These are phyloP conservation scores for Zasmidium citrigriseum DNA, from an alignment of 2,329 filamentous ascomycete species.

Conservation along the genomic window DNA sequence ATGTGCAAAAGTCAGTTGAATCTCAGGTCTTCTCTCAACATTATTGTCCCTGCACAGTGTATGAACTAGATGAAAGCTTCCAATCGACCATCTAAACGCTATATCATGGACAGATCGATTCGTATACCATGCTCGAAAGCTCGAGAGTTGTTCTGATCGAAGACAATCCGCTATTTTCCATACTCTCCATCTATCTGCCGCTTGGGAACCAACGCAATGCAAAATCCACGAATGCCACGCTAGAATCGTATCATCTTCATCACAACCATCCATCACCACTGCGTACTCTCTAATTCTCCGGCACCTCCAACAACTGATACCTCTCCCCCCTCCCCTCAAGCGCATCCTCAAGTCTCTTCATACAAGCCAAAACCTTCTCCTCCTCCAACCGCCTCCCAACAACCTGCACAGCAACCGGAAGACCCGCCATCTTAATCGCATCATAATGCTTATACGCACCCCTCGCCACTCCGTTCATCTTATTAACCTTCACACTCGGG, in stretches of 20 bases:
- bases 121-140: too few relatives aligned
- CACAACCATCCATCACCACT: not conserved
- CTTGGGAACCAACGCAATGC: not conserved
- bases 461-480: slow-evolving; percentile 74
- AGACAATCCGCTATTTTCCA: not conserved
- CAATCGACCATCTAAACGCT: too few relatives aligned
- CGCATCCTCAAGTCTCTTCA: slow-evolving; percentile 76
- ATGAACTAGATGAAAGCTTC: too few relatives aligned
- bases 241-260: not conserved
- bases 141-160: too few relatives aligned
- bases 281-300: not conserved
- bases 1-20: too few relatives aligned
- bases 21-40: too few relatives aligned
- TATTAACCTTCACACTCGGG: slow-evolving; percentile 58
- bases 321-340: slow-evolving; percentile 57
- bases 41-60: too few relatives aligned
- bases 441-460: slow-evolving; percentile 89
- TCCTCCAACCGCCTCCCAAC: slow-evolving; percentile 79
- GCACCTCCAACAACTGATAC: slow-evolving; percentile 43
- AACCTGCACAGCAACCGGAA: slow-evolving; percentile 84
- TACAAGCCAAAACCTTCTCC: slow-evolving; percentile 80
- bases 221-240: not conserved
- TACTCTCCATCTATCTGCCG: not conserved
- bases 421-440: slow-evolving; percentile 76
- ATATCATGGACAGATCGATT: too few relatives aligned